A percentile compares a stretch with the other conserved stretches of the same genome.
Evolutionary conservation across 179 eudicot genomes (phyloP).

Genomic region (Gypsophila paniculata): DNA sequence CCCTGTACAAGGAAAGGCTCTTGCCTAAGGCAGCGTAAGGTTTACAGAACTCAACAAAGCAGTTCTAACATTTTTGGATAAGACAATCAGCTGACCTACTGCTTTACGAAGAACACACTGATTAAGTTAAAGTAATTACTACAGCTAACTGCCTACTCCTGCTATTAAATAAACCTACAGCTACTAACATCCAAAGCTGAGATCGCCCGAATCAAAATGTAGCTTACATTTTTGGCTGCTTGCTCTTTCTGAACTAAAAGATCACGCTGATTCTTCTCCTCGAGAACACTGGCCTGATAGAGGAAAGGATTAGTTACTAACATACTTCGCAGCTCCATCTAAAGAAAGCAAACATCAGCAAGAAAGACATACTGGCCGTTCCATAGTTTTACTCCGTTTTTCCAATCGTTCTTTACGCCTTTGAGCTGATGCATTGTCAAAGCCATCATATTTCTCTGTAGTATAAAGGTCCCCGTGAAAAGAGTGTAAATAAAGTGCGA

Average conservation of each 20-base stretch:
- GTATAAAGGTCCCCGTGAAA: constrained; percentile 14
- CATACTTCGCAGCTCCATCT: background rate
- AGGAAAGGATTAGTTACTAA: constrained; percentile 16
- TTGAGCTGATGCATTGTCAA: constrained; percentile 56
- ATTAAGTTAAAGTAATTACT: background rate
- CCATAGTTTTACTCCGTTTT: constrained; percentile 77
- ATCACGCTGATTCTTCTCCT: constrained; percentile 88
- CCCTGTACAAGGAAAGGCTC: constrained; percentile 5
- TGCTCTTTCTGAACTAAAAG: constrained; percentile 79
- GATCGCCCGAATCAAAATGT: background rate
- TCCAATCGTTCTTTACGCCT: constrained; percentile 75
- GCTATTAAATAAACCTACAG: background rate
- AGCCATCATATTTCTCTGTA: constrained; percentile 42
- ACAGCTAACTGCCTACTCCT: background rate
- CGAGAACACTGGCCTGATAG: constrained; percentile 90
- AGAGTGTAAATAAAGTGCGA: constrained; percentile 16
- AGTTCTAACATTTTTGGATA: background rate
- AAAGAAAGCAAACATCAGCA: constrained; percentile 22
- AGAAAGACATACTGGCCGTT: constrained; percentile 64
- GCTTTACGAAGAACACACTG: background rate
- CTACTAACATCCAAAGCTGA: background rate
- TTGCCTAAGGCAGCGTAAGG: background rate
- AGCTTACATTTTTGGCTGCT: constrained; percentile 80
- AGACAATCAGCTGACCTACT: constrained; percentile 5
- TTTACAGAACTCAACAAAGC: background rate